Percentiles rank a stretch among this genome's conserved stretches.
These are phyloP conservation scores for Letharia lupina DNA, from an alignment of 495 filamentous ascomycete species.

Conservation along the genomic window DNA sequence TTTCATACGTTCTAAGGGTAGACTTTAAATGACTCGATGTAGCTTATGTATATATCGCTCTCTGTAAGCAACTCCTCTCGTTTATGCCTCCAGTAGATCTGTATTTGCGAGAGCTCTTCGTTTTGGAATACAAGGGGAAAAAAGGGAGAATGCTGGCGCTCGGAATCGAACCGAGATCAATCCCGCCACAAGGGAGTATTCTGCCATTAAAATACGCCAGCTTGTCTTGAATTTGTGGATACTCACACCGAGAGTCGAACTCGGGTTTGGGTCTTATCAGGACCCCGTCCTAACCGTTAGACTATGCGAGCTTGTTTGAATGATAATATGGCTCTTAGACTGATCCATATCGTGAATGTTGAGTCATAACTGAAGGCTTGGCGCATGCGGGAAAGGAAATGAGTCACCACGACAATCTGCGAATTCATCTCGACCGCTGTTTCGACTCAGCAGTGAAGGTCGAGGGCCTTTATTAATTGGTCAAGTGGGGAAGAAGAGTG, in stretches of 20 bases:
- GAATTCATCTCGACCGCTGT: background rate
- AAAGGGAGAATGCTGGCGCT: background rate
- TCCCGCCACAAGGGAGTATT: constrained; percentile 6
- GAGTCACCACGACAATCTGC: background rate
- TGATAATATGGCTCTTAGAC: background rate
- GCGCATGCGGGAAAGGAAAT: background rate
- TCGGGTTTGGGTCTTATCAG: constrained; percentile 1
- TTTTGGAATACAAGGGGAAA: background rate
- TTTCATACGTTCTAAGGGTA: too few species aligned
- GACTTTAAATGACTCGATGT: too few species aligned
- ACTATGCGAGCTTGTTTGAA: background rate
- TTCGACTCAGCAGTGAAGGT: background rate
- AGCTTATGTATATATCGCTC: too few species aligned
- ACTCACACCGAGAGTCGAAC: background rate
- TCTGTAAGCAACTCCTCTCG: too few species aligned
- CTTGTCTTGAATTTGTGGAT: background rate
- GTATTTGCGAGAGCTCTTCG: too few species aligned
- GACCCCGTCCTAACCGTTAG: background rate
- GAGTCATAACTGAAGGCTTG: background rate
- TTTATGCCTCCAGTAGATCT: too few species aligned
- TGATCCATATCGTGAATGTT: background rate
- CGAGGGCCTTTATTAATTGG: background rate
- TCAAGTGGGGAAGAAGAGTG: constrained; percentile 40
- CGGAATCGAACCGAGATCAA: constrained; percentile 2
- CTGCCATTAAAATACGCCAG: constrained; percentile 1